Conservation (phyloP, 441 rosid species). For the Raphanus hybrid region DNA sequence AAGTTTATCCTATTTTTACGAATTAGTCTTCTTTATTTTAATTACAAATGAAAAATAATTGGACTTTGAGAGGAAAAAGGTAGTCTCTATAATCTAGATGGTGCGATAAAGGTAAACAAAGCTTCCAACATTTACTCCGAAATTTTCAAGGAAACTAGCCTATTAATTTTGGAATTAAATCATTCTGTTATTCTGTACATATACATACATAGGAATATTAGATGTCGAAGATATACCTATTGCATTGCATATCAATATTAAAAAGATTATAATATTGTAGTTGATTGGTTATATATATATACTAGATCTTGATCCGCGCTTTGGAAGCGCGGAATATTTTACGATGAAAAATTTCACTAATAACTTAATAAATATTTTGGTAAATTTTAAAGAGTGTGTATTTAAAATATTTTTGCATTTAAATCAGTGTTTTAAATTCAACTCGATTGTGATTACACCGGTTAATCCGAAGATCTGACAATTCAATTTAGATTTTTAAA, state of each 20-base stretch:
- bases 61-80: conserved; percentile 25
- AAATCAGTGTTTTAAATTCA: too few relatives aligned
- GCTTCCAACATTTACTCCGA: conserved; percentile 42
- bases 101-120: conserved; percentile 42
- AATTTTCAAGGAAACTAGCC: conserved; percentile 36
- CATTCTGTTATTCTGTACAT: conserved; percentile 30
- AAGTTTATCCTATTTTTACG: not conserved
- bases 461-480: too few relatives aligned
- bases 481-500: too few relatives aligned
- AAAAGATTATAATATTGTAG: too few relatives aligned
- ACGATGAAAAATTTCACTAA: too few relatives aligned
- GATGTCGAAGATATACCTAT: conserved; percentile 18
- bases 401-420: too few relatives aligned
- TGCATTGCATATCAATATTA: conserved; percentile 1
- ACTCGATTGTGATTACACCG: too few relatives aligned
- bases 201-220: conserved; percentile 24
- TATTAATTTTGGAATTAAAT: conserved; percentile 24
- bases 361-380: too few relatives aligned
- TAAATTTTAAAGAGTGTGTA: too few relatives aligned
- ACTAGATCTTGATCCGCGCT: too few relatives aligned
- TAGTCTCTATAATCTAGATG: conserved; percentile 31
- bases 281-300: too few relatives aligned
- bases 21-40: not conserved
- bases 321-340: too few relatives aligned
- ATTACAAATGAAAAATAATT: conserved; percentile 15